Percentiles rank a stretch among this genome's conserved stretches.
phyloP scores from a whole-genome alignment of 2,329 filamentous ascomycete species.

The Diaporthe citriasiana region DNA sequence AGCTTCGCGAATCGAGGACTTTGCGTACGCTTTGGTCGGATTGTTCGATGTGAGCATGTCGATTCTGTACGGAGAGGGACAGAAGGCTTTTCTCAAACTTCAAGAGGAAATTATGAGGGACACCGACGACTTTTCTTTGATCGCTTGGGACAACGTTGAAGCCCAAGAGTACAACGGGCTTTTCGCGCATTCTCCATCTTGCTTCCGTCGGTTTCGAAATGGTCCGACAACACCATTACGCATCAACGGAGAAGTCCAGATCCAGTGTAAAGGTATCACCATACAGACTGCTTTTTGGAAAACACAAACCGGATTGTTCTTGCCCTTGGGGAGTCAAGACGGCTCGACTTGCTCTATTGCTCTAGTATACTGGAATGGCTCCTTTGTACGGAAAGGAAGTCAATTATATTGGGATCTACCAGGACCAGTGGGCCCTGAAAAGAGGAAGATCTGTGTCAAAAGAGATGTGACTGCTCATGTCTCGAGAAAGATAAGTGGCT shows the following conservation, averaged over 20 bases:
- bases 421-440: neutral
- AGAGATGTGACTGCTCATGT: neutral
- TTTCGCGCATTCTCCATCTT: slow-evolving; percentile 16
- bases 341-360: neutral
- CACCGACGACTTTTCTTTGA: slow-evolving; percentile 6
- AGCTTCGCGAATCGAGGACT: slow-evolving; percentile 25
- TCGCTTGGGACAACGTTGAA: neutral
- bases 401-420: neutral
- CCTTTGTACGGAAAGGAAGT: neutral
- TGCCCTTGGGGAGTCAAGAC: neutral
- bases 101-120: slow-evolving; percentile 39
- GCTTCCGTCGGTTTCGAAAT: slow-evolving; percentile 4
- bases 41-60: slow-evolving; percentile 39
- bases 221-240: neutral
- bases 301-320: neutral
- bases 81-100: slow-evolving; percentile 21
- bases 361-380: neutral
- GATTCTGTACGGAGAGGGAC: slow-evolving; percentile 31
- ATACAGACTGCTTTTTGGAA: neutral
- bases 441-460: neutral
- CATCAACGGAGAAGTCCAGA: neutral
- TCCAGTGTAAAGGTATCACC: neutral
- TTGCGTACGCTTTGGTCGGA: slow-evolving; percentile 38
- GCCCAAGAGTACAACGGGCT: slow-evolving; percentile 16
- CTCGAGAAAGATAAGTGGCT: neutral